Conservation (phyloP, 2,329 filamentous ascomycete genomes). For the Colletotrichum liriopes region DNA sequence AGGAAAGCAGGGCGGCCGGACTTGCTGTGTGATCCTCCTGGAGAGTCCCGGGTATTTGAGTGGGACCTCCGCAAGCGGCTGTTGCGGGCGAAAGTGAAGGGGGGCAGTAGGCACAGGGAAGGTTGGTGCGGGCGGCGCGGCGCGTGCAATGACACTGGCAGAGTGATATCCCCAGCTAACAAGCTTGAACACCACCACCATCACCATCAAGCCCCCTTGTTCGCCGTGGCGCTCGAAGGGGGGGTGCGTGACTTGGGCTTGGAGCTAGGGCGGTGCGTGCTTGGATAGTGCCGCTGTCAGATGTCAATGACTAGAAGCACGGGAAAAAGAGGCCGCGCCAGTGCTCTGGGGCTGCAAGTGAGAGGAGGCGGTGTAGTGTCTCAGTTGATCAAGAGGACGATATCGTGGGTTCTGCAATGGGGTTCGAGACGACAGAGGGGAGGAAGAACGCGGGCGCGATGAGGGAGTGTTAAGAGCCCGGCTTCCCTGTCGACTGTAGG, state of each 20-base stretch:
- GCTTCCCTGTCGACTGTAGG: not conserved
- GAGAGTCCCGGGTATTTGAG: constrained; percentile 9
- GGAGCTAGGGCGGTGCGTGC: constrained; percentile 12
- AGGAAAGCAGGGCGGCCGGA: not conserved
- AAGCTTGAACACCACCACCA: constrained; percentile 2
- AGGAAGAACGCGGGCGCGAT: not conserved
- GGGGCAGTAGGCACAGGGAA: not conserved
- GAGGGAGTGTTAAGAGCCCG: not conserved
- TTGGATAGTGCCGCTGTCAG: constrained; percentile 40
- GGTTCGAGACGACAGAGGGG: not conserved
- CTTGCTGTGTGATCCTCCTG: not conserved
- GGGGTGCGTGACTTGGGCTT: constrained; percentile 34
- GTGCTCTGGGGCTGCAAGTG: not conserved
- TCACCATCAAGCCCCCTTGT: constrained; percentile 9
- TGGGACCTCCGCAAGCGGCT: constrained; percentile 17
- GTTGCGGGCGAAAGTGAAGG: constrained; percentile 2
- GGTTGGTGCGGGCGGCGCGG: constrained; percentile 27
- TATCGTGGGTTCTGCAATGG: not conserved
- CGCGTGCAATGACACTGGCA: constrained; percentile 24
- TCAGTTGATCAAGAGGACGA: constrained; percentile 2
- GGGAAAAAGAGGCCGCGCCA: constrained; percentile 10
- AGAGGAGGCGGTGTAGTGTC: constrained; percentile 32
- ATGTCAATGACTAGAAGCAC: constrained; percentile 27
- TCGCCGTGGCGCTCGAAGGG: constrained; percentile 22
- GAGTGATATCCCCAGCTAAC: not conserved